Evolutionary conservation across 164 flowering plant genomes (phyloP), one percentile per base, ranked within the genome.

Genomic region (Aristolochia contorta): DNA sequence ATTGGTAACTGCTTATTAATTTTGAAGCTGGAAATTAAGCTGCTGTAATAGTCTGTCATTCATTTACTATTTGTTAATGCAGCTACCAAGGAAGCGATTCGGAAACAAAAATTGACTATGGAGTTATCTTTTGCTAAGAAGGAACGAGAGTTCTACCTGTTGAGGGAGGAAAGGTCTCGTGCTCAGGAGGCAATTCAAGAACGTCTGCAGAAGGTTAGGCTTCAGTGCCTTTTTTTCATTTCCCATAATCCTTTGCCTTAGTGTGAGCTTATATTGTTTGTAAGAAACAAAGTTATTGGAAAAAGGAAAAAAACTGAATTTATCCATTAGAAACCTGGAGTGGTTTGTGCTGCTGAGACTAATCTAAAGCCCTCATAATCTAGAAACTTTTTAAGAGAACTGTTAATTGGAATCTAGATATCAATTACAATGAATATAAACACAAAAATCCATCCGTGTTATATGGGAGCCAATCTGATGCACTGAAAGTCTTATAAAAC

Each of bases 111-210:
- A 69, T 75, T 89, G 61, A 80, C 79, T 54, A 41, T 91, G 74
- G 97, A 86, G 72, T 47, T 86, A 55, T 79, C 94, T 77, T 86
- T 86, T 72, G 97, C 96, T 54, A 89, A 82, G 74, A 84, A 78
- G 68, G 94, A 86, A 61, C 73, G 86, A 3, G 89, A 89, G 68
- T 84, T 80, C 69, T 89, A 89, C 71, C 81, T 85, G 37, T 64
- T 76, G 4, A 85, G 81, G 72, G 90, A 89, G 65, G 94, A 91
- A 15, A 68, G 81, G 62, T 76, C 91, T 20, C 85, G 71, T 59
- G 90, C 85, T 56, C 58, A 81, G 65, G 75, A 62, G 58, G 64
- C 84, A 43, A 91, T 85, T 32, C 81, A 73, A 64, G 83, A 86
- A 67, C 80, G 94, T 47, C 4, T 78, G 19, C 72, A 74, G 75